Conservation (phyloP, 2,329 filamentous ascomycete genomes). For the Neonectria hederae region DNA sequence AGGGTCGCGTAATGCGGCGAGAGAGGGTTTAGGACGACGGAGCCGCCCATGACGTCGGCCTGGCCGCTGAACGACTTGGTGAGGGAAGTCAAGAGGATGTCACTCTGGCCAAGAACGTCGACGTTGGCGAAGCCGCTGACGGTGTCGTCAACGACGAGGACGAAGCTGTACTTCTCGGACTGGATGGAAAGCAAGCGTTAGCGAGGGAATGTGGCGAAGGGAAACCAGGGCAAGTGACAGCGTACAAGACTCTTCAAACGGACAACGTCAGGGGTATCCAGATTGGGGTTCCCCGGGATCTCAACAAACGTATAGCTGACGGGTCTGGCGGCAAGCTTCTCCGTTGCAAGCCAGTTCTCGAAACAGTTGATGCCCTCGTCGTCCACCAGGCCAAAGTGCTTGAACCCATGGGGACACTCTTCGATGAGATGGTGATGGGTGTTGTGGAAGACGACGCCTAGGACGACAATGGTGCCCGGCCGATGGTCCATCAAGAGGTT, state of each 20-base stretch:
- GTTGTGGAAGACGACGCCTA: slow-evolving; percentile 63
- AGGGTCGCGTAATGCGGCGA: slow-evolving; percentile 54
- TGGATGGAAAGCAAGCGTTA: slow-evolving; percentile 8
- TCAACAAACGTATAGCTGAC: slow-evolving; percentile 61
- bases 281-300: slow-evolving; percentile 50
- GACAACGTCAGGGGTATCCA: slow-evolving; percentile 46
- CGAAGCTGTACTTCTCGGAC: slow-evolving; percentile 55
- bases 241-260: slow-evolving; percentile 53
- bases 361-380: slow-evolving; percentile 54
- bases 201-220: not conserved
- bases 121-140: slow-evolving; percentile 59
- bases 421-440: slow-evolving; percentile 59
- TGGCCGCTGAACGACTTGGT: slow-evolving; percentile 69
- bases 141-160: slow-evolving; percentile 60
- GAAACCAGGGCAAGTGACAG: not conserved
- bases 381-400: slow-evolving; percentile 59
- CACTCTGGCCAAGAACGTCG: slow-evolving; percentile 59
- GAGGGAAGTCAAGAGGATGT: slow-evolving; percentile 61
- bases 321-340: slow-evolving; percentile 49
- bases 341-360: slow-evolving; percentile 55
- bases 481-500: slow-evolving; percentile 49
- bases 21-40: slow-evolving; percentile 58
- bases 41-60: slow-evolving; percentile 64
- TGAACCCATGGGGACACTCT: slow-evolving; percentile 54
- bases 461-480: slow-evolving; percentile 50